Conservation (phyloP, 2,329 filamentous ascomycete species). For the Nemania bipapillata region DNA sequence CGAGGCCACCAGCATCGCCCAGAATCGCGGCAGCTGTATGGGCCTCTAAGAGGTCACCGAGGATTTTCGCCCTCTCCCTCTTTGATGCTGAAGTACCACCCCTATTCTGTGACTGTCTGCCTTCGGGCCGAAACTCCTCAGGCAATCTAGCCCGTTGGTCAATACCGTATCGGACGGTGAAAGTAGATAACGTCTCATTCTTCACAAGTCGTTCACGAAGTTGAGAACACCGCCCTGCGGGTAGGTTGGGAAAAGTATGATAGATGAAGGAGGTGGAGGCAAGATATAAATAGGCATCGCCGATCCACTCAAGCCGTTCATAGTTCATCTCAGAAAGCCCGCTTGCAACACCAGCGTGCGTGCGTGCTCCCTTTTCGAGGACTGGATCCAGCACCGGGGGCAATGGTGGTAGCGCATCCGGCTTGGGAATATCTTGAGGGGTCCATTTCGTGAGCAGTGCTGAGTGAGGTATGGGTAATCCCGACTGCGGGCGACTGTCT, state of each 20-base stretch:
- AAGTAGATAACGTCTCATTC: slow-evolving; percentile 79
- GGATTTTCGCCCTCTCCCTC: slow-evolving; percentile 74
- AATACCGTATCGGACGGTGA: slow-evolving; percentile 76
- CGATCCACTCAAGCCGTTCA: slow-evolving; percentile 87
- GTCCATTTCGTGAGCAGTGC: slow-evolving; percentile 60
- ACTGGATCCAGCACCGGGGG: slow-evolving; percentile 69
- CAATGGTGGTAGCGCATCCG: slow-evolving; percentile 63
- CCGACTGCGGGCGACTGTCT: slow-evolving; percentile 12
- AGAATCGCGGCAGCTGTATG: slow-evolving; percentile 84
- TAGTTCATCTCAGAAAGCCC: slow-evolving; percentile 66
- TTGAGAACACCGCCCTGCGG: slow-evolving; percentile 76
- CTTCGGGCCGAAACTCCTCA: slow-evolving; percentile 55
- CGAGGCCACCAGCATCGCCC: slow-evolving; percentile 72
- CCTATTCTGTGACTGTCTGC: slow-evolving; percentile 40
- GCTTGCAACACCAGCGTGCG: slow-evolving; percentile 65
- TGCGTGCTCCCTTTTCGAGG: slow-evolving; percentile 73
- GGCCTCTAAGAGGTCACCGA: slow-evolving; percentile 89
- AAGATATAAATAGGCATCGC: slow-evolving; percentile 85
- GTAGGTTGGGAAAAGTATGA: slow-evolving; percentile 72
- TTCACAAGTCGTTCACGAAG: slow-evolving; percentile 82
- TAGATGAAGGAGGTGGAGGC: slow-evolving; percentile 80
- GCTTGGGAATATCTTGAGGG: slow-evolving; percentile 59
- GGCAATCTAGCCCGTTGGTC: slow-evolving; percentile 71
- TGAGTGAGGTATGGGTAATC: slow-evolving; percentile 41
- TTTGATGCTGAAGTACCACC: slow-evolving; percentile 56